These are phyloP conservation scores for Aquilaria sinensis DNA, from an alignment of 345 rosid genomes.

Conservation along the genomic window DNA sequence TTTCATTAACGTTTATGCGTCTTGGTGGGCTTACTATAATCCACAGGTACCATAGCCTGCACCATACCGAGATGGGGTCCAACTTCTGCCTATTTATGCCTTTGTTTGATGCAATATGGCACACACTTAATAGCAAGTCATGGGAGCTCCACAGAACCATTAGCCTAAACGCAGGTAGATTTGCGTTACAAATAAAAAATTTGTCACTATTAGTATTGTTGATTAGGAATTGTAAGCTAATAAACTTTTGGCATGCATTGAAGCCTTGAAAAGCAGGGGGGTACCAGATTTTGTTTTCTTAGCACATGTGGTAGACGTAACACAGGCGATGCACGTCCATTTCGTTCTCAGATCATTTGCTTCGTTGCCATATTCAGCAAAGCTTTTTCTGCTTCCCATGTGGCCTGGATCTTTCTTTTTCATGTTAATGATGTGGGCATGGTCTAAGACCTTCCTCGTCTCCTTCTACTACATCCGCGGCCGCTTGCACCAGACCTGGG, in stretches of 20 bases:
- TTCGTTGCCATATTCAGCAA: slow-evolving; percentile 45
- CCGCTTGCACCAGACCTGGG: slow-evolving; percentile 70
- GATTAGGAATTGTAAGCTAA: not conserved
- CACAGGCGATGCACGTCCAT: slow-evolving; percentile 59
- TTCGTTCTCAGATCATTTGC: slow-evolving; percentile 51
- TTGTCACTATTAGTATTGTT: not conserved
- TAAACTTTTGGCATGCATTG: not conserved
- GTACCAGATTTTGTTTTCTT: slow-evolving; percentile 92
- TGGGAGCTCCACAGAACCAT: slow-evolving; percentile 65
- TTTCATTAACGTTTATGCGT: no score
- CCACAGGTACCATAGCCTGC: slow-evolving; percentile 78
- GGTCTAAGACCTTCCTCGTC: slow-evolving; percentile 60
- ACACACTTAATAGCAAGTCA: slow-evolving; percentile 60
- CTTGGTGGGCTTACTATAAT: not conserved
- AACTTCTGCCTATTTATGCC: slow-evolving; percentile 99
- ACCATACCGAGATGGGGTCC: slow-evolving; percentile 67
- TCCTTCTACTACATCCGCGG: slow-evolving; percentile 64
- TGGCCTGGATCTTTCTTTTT: slow-evolving; percentile 40
- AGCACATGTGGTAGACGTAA: slow-evolving; percentile 80
- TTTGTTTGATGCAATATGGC: slow-evolving; percentile 67
- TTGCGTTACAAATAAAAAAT: not conserved
- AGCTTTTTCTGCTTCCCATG: slow-evolving; percentile 35
- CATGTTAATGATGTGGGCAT: slow-evolving; percentile 66
- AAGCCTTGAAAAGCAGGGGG: slow-evolving; percentile 38
- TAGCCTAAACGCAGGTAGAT: slow-evolving; percentile 46